Percentiles rank a stretch among this genome's conserved stretches.
phyloP scores from a whole-genome alignment of 306 rosid species.

The Alnus rubra region DNA sequence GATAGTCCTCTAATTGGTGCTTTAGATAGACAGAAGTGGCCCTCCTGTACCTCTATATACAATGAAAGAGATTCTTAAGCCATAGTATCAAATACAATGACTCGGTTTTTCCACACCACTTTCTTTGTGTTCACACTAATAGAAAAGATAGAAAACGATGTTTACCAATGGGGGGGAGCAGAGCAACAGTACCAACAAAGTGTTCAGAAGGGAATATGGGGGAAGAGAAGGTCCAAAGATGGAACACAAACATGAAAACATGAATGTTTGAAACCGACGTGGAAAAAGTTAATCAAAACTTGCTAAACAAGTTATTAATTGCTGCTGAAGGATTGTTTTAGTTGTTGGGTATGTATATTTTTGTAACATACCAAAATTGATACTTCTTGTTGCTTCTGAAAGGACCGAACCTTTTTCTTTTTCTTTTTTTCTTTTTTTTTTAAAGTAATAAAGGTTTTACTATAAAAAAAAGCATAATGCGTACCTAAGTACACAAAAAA shows the following conservation, averaged over 20 bases:
- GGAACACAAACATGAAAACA: not conserved
- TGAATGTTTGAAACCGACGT: too few species aligned
- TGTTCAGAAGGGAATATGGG: not conserved
- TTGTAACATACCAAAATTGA: too few species aligned
- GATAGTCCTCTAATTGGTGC: not conserved
- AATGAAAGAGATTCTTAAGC: not conserved
- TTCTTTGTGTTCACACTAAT: constrained; percentile 15
- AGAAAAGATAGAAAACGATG: not conserved
- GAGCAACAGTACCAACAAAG: not conserved
- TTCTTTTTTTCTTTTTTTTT: too few species aligned
- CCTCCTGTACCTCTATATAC: not conserved
- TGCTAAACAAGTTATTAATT: not conserved
- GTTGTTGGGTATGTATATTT: too few species aligned
- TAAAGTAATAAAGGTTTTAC: too few species aligned
- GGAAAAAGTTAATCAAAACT: not conserved
- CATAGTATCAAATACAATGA: not conserved
- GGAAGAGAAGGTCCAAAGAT: not conserved
- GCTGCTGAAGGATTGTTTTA: too few species aligned
- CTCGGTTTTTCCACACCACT: not conserved
- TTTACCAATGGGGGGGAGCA: not conserved
- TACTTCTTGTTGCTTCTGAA: too few species aligned
- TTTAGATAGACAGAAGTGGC: not conserved
- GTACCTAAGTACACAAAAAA: too few species aligned
- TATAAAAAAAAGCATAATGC: too few species aligned
- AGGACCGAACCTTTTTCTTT: too few species aligned